Percentiles rank a stretch among this genome's conserved stretches.
These are phyloP conservation scores for Lentinula boryana DNA, from an alignment of 768 basidiomycete genomes.

Conservation along the genomic window DNA sequence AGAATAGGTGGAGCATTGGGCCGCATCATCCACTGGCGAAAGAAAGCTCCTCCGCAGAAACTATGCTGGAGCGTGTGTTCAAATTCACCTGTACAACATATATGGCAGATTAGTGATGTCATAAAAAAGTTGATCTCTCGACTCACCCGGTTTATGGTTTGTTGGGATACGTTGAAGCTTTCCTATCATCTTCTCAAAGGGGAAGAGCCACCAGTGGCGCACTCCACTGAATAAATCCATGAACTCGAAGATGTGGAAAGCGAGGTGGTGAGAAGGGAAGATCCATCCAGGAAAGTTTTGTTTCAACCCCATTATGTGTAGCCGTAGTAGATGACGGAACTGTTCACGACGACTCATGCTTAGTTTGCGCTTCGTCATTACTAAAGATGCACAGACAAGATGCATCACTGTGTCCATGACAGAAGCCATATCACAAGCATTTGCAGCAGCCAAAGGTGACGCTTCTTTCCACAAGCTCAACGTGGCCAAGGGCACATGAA, in stretches of 20 bases:
- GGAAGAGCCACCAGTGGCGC: conserved; percentile 20
- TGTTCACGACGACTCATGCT: neutral
- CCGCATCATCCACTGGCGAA: conserved; percentile 10
- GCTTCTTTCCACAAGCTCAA: conserved; percentile 14
- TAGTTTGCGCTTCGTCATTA: neutral
- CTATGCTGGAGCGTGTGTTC: conserved; percentile 11
- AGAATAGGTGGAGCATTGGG: conserved; percentile 8
- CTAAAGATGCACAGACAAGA: neutral
- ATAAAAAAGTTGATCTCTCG: neutral
- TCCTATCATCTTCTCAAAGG: conserved; percentile 18
- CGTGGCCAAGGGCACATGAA: conserved; percentile 17
- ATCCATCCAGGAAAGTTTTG: conserved; percentile 8
- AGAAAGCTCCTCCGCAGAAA: conserved; percentile 8
- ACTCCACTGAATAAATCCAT: conserved; percentile 9
- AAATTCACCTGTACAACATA: neutral
- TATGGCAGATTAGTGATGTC: neutral
- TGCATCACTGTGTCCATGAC: neutral
- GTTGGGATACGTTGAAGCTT: conserved; percentile 13
- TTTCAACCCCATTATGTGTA: conserved; percentile 6
- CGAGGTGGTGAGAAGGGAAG: conserved; percentile 1
- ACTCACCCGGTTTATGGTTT: conserved; percentile 18
- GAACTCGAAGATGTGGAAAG: conserved; percentile 13
- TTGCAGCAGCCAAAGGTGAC: neutral
- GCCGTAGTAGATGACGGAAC: neutral
- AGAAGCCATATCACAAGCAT: neutral